Evolutionary conservation across 768 basidiomycete species (phyloP), one percentile per base, ranked within the genome.

Genomic region (Auricularia sp.): DNA sequence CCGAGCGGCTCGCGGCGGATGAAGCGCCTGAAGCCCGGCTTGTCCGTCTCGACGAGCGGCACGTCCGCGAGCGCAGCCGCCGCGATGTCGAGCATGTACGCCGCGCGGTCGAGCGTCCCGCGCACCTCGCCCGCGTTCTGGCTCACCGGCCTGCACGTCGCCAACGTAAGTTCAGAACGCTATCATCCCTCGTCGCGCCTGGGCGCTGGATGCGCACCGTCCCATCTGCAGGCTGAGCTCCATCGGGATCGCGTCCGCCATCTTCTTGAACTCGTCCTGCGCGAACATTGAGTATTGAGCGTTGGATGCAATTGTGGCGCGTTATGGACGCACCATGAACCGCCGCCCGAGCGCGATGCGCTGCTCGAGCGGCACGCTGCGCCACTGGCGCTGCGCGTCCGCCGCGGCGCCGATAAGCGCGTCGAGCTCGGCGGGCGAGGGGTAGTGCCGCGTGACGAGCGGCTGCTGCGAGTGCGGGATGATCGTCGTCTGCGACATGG

Each of bases 151-250:
- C 94, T 94, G 66, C 18, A 42, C 8, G 7, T 8, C 8, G 13
- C 8, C 8, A 8, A 14, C 39, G 7, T 14, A 42, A 14, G 8
- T 14, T 0, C 39, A 42, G 5, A 8, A 36, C 0, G 11, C 13
- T 44, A 8, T 34, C 33, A 7, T 18, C 3, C 45, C 7, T n/a
- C 5, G 63, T 24, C n/a, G 24, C 16, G n/a, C 1, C 18, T 4
- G 16, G 2, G 63, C 54, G 21, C 29, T 13, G 18, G 14, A 18
- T 6, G 42, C 33, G 21, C 42, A 92, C 92, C 94, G 80, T 44
- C 96, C 96, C 90, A 99, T 98, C 76, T 97, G 92, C 63, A 86
- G 69, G 0, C 93, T 87, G 63, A 98, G 78, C 69, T 98, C 94
- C 37, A 82, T 71, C 0, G 86, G 84, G 14, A 92, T 82, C 36